phyloP scores from a whole-genome alignment of 139 green algal species.

The Chlamydomonas sp. region DNA sequence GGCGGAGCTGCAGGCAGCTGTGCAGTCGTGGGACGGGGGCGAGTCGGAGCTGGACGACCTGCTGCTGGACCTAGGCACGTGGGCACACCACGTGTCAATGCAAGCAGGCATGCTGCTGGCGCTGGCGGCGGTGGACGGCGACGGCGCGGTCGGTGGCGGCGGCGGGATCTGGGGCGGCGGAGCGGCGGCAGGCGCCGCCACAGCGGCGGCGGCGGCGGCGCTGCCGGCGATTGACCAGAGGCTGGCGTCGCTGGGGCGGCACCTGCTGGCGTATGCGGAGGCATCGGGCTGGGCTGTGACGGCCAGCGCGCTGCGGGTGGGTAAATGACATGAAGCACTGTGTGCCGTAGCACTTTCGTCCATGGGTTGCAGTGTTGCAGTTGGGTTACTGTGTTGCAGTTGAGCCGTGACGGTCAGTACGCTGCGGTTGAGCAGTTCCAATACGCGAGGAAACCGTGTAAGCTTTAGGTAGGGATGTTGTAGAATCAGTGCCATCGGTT shows the following conservation, averaged over 20 bases:
- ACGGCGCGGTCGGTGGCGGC: too few species aligned
- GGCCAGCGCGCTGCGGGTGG: neutral
- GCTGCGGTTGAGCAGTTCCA: too few species aligned
- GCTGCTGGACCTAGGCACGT: slow-evolving; percentile 32
- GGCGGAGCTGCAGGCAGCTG: slow-evolving; percentile 17
- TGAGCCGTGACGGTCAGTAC: too few species aligned
- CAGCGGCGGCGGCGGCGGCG: neutral
- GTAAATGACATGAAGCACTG: too few species aligned
- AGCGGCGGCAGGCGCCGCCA: neutral
- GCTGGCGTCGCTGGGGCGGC: neutral
- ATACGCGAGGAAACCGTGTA: too few species aligned
- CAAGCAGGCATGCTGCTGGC: neutral
- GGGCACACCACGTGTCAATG: slow-evolving; percentile 4
- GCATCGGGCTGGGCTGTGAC: slow-evolving; percentile 11
- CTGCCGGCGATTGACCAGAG: neutral
- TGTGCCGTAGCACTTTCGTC: too few species aligned
- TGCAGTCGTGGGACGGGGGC: neutral
- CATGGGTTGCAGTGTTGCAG: too few species aligned
- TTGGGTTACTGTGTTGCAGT: too few species aligned
- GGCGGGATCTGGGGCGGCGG: too few species aligned
- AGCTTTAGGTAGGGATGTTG: too few species aligned
- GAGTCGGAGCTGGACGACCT: slow-evolving; percentile 15
- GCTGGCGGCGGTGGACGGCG: too few species aligned
- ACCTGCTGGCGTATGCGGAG: slow-evolving; percentile 15
- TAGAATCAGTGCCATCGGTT: too few species aligned